A percentile compares a stretch with the other conserved stretches of the same genome.
Evolutionary conservation across 2,329 filamentous ascomycete genomes (phyloP).

Genomic region (Alternaria alternata): DNA sequence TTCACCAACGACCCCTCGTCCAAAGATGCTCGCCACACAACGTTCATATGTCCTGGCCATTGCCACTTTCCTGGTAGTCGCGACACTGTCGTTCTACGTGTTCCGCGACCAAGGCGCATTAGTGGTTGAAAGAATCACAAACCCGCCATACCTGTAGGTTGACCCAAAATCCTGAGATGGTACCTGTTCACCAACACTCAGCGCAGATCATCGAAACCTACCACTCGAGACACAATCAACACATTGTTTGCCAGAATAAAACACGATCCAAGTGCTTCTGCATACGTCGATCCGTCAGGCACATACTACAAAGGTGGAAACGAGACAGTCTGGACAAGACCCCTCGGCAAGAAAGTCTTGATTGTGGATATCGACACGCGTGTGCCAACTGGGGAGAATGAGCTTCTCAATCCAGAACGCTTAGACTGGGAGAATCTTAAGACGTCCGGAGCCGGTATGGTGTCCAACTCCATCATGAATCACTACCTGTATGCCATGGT

Average conservation of each 20-base stretch:
- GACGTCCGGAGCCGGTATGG: constrained; percentile 32
- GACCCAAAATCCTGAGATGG: background rate
- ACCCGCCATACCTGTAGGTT: constrained; percentile 19
- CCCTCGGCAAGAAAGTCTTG: constrained; percentile 36
- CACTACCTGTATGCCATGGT: constrained; percentile 45
- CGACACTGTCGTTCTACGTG: constrained; percentile 19
- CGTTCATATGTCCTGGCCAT: constrained; percentile 20
- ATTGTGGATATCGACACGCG: constrained; percentile 45
- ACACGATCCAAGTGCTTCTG: constrained; percentile 18
- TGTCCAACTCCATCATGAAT: constrained; percentile 30
- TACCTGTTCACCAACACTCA: background rate
- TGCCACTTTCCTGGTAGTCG: constrained; percentile 21
- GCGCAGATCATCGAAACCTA: constrained; percentile 12
- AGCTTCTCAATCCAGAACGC: constrained; percentile 30
- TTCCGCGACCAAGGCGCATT: constrained; percentile 12
- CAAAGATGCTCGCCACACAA: constrained; percentile 25
- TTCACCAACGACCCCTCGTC: background rate
- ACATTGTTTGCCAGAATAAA: constrained; percentile 26
- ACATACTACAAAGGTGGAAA: constrained; percentile 16
- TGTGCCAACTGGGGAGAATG: constrained; percentile 27
- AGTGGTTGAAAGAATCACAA: constrained; percentile 10
- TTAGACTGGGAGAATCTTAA: constrained; percentile 35
- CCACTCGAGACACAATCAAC: constrained; percentile 23
- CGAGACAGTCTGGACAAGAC: constrained; percentile 29
- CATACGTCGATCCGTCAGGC: constrained; percentile 23